Base-by-base conservation (phyloP, 345 rosid genomes). In the Boechera retrofracta region DNA sequence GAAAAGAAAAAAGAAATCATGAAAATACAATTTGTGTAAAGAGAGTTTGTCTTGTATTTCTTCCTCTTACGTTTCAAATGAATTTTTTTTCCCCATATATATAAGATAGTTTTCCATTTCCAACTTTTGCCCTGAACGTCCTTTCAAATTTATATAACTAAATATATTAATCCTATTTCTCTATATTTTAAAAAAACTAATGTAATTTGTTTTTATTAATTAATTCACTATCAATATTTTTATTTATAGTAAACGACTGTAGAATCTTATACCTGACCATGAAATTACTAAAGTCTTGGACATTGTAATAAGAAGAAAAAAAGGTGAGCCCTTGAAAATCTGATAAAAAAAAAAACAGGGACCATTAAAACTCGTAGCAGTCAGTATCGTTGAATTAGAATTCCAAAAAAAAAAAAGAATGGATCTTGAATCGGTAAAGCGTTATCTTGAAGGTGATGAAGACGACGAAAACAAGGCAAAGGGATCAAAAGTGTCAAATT, bases 391-490 rank as follows among this genome's bases (percentile, higher is more conserved):
- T 41, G n/a, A 55, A 29, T 29, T 2, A 21, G 32, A 53, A 53
- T 0, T 53, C 58, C 31, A 53, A 6, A n/a, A 5, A 33, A 35
- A 8, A 35, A n/a, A 15, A 18, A 9, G 4, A 48, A 51, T 90
- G 96, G 83, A 85, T 18, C 77, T 87, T 49, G 96, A 89, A 57
- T 57, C 83, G 6, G 88, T 85, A 64, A 90, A 80, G 83, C 80
- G 75, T 70, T 89, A 75, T 81, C 84, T 92, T 53, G 93, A 91
- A 88, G 87, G 87, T 44, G 57, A 69, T 15, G 82, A 75, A 58
- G 73, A 33, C 0, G 73, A 33, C 0, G 49, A 44, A 16, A 44
- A 5, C 2, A 81, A 69, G 55, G 73, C 71, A 45, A 81, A 72
- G 26, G 80, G 74, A 60, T 67, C 88, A 0, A 77, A 77, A 12